Conservation (phyloP, 2,329 filamentous ascomycete genomes). For the Alternaria brassicae region DNA sequence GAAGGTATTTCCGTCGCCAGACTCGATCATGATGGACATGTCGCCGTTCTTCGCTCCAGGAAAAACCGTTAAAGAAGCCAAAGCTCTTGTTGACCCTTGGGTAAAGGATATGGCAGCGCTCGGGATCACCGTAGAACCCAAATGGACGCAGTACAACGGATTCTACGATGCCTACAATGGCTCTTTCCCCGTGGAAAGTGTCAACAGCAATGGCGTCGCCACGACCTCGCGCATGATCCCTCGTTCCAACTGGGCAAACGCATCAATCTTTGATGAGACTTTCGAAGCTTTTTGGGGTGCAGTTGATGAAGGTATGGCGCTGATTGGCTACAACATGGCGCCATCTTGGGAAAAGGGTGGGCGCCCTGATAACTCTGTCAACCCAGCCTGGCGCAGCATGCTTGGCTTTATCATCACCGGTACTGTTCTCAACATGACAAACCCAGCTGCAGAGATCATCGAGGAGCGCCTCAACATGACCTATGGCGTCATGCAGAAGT, state of each 20-base stretch:
- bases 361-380: slow-evolving; percentile 5
- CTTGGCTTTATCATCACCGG: slow-evolving; percentile 2
- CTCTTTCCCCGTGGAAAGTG: not conserved
- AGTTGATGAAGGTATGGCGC: not conserved
- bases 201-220: not conserved
- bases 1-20: not conserved
- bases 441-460: not conserved
- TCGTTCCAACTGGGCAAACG: not conserved
- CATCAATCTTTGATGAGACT: not conserved
- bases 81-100: not conserved
- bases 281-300: not conserved
- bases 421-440: not conserved
- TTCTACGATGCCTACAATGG: slow-evolving; percentile 1
- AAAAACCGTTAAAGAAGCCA: not conserved
- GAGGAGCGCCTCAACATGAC: slow-evolving; percentile 1
- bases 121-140: not conserved
- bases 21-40: slow-evolving; percentile 1
- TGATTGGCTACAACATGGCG: slow-evolving; percentile 3
- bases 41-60: slow-evolving; percentile 1
- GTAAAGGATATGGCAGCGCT: not conserved
- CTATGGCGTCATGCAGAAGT: not conserved
- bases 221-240: not conserved
- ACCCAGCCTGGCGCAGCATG: slow-evolving; percentile 4
- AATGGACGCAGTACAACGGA: not conserved
- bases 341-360: slow-evolving; percentile 2